Conservation (phyloP, 768 basidiomycete genomes). For the Lyophyllum semitale region DNA sequence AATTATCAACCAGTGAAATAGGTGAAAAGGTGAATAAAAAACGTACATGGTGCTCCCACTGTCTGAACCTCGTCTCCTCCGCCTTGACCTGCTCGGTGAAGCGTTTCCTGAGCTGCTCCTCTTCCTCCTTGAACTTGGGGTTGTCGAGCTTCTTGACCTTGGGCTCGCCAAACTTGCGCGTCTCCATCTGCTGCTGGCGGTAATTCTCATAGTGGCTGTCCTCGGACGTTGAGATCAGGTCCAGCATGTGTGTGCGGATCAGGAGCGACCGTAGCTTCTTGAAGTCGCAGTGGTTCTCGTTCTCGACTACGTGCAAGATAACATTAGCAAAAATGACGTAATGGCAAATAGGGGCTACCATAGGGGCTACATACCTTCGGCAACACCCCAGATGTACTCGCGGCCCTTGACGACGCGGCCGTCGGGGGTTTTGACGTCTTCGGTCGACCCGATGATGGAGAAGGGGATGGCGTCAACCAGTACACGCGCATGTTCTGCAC, state of each 20-base stretch:
- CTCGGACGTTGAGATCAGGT: slow-evolving; percentile 94
- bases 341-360: background rate
- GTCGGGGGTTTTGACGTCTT: slow-evolving; percentile 90
- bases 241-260: slow-evolving; percentile 98
- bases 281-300: slow-evolving; percentile 99
- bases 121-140: slow-evolving; percentile 99
- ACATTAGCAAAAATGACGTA: background rate
- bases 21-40: slow-evolving; percentile 3
- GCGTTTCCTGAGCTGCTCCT: slow-evolving; percentile 92
- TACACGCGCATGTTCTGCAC: slow-evolving; percentile 84
- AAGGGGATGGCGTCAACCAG: slow-evolving; percentile 94
- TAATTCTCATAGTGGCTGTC: slow-evolving; percentile 98
- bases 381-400: slow-evolving; percentile 99
- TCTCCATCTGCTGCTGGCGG: slow-evolving; percentile 99
- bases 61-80: slow-evolving; percentile 96
- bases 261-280: slow-evolving; percentile 93
- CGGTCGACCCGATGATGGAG: slow-evolving; percentile 96
- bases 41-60: slow-evolving; percentile 98
- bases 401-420: slow-evolving; percentile 95
- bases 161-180: slow-evolving; percentile 97
- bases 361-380: slow-evolving; percentile 70
- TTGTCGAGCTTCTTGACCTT: slow-evolving; percentile 99
- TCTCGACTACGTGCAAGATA: slow-evolving; percentile 69
- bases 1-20: background rate
- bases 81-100: slow-evolving; percentile 99